These are phyloP conservation scores for Ettlia oleoabundans DNA, from an alignment of 139 green algal species.

Conservation along the genomic window DNA sequence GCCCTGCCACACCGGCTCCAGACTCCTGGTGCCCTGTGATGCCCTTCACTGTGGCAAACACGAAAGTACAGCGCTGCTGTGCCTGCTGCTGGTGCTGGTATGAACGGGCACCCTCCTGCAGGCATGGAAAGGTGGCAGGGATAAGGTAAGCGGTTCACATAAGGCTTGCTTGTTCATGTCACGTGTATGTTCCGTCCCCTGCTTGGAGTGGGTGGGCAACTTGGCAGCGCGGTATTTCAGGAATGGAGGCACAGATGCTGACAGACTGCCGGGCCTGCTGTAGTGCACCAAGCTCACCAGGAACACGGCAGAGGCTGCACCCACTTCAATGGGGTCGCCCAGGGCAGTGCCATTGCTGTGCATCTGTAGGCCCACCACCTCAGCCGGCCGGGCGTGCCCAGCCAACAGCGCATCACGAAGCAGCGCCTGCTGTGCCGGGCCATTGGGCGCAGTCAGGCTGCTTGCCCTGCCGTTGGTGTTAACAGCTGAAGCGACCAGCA, in stretches of 20 bases:
- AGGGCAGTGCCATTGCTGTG: conserved; percentile 81
- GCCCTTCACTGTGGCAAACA: conserved; percentile 64
- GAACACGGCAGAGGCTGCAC: conserved; percentile 47
- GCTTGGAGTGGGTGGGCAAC: neutral
- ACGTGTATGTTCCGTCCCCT: neutral
- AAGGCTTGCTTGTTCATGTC: no score
- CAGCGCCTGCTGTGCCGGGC: conserved; percentile 74
- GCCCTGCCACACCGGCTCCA: conserved; percentile 70
- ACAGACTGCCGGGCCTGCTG: no score
- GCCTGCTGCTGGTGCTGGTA: conserved; percentile 3
- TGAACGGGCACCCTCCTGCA: conserved; percentile 51
- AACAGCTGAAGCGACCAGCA: conserved; percentile 73
- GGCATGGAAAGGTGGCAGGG: neutral
- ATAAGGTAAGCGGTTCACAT: no score
- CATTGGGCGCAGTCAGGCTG: conserved; percentile 89
- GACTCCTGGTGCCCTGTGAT: conserved; percentile 83
- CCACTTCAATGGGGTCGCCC: conserved; percentile 84
- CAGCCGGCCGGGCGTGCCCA: neutral
- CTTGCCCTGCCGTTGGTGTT: conserved; percentile 92
- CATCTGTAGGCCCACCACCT: conserved; percentile 65
- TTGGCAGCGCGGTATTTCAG: neutral
- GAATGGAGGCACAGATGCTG: no score
- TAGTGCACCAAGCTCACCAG: no score
- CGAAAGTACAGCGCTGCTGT: conserved; percentile 34
- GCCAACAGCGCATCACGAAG: conserved; percentile 27